Conservation (phyloP, 108 stramenopile species). For the Pseudonitzschia multiseries region DNA sequence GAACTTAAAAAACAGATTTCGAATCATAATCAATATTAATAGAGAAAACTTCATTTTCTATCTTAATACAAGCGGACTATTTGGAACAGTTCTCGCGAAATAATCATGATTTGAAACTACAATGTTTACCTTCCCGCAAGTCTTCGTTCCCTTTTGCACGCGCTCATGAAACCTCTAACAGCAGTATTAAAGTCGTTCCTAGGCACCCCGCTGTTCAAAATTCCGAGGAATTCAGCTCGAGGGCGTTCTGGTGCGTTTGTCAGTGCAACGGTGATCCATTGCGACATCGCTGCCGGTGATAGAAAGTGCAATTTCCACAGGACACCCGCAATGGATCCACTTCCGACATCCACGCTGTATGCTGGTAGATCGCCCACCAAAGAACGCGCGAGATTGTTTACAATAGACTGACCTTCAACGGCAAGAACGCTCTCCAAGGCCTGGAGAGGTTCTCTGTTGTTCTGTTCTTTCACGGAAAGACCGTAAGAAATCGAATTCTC, state of each 20-base stretch:
- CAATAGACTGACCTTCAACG: conserved; percentile 67
- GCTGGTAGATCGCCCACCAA: conserved; percentile 82
- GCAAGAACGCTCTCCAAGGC: conserved; percentile 62
- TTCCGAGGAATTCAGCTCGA: conserved; percentile 56
- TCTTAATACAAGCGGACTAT: no score
- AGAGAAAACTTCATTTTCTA: not conserved
- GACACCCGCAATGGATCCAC: conserved; percentile 72
- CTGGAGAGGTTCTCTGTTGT: conserved; percentile 35
- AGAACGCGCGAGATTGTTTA: conserved; percentile 58
- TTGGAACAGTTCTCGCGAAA: not conserved
- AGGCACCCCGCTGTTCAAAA: conserved; percentile 44
- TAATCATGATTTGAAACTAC: not conserved
- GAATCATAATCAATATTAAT: not conserved
- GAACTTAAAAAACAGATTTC: no score
- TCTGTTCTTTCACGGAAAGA: conserved; percentile 44
- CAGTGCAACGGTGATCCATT: conserved; percentile 72
- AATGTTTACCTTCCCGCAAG: conserved; percentile 14
- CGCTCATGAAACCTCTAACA: conserved; percentile 61
- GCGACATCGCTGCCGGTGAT: conserved; percentile 55
- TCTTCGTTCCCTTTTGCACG: conserved; percentile 66
- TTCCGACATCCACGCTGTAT: conserved; percentile 59
- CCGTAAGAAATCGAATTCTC: conserved; percentile 68
- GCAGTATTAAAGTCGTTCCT: conserved; percentile 73
- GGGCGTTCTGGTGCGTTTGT: conserved; percentile 50
- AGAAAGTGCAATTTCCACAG: conserved; percentile 76